Base-by-base conservation (phyloP, 139 green algal species). In the Ettlia oleoabundans region DNA sequence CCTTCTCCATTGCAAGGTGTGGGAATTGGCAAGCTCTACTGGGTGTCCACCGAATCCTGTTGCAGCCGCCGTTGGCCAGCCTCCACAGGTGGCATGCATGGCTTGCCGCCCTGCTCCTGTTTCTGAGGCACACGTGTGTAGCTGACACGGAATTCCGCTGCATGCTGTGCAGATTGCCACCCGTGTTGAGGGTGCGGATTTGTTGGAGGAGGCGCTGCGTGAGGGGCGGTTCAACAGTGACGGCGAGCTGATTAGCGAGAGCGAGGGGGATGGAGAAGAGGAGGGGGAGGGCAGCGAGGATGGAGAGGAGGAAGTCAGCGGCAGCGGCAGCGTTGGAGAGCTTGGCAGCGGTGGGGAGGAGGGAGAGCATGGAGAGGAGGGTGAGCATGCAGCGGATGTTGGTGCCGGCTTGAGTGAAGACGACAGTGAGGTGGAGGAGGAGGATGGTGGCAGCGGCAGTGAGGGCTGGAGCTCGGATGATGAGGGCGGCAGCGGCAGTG, bases 131-230 rank as follows among this genome's bases (percentile, higher is more conserved):
- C 13, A 28, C 66, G 37, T 52, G 37, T 38, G n/a, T n/a, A n/a
- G n/a, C n/a, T n/a, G n/a, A n/a, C n/a, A n/a, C n/a, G n/a, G n/a
- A 32, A 32, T 22, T 21, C 4, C 24, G 3, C 67, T 1, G 38
- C 38, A 13, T 10, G 33, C 33, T 10, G 6, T 38, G 35, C 78
- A 83, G 28, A 82, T 94, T 52, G 74, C 73, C 4, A 85, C 90
- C 4, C 72, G 86, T n/a, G 75, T 99, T 28, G 87, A 93, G 24
- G 96, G 96, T 8, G 92, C 92, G 0, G 96, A 98, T 47, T 82
- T 99, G 84, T 90, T 99, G 55, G 68, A 97, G 87, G 75, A 84
- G 37, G 93, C 91, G 19, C 37, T 90, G 51, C 82, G 75, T 15
- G 74, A 82, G 58, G 89, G 87, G 13, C 66, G 62, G 41, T 68